phyloP scores from a whole-genome alignment of 768 basidiomycete genomes.

The Lactarius evosmus region DNA sequence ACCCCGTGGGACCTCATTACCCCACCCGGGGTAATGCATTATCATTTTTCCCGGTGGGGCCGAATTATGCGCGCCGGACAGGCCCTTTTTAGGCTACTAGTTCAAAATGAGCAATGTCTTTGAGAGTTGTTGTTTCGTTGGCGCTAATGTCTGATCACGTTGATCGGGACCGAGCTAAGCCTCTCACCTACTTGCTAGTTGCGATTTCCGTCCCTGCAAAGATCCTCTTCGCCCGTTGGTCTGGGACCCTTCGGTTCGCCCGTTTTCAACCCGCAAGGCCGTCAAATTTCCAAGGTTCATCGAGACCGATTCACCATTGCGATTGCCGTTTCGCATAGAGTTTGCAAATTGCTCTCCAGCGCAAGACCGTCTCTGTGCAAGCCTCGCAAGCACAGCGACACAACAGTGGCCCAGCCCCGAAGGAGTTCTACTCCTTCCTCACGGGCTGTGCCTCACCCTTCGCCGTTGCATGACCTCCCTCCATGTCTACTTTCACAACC shows the following conservation, averaged over 20 bases:
- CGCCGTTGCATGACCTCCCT: conserved; percentile 66
- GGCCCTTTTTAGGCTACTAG: too few species aligned
- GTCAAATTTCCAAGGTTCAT: neutral
- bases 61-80: too few species aligned
- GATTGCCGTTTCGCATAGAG: neutral
- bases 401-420: neutral
- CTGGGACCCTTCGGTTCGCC: neutral
- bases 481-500: conserved; percentile 70
- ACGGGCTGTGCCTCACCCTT: conserved; percentile 3
- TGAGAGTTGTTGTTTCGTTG: too few species aligned
- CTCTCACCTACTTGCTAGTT: too few species aligned
- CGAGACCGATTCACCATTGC: neutral
- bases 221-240: neutral
- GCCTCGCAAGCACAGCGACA: neutral
- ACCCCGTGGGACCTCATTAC: too few species aligned
- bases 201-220: neutral
- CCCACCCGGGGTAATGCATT: too few species aligned
- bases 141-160: neutral
- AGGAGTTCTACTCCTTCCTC: conserved; percentile 9
- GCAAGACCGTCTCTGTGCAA: neutral
- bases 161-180: neutral
- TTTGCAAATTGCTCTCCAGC: too few species aligned
- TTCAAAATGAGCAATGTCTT: too few species aligned
- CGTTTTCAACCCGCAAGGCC: neutral
- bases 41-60: too few species aligned